Base-by-base conservation (phyloP, 1,284 basidiomycete species). In the Ganoderma sp. region DNA sequence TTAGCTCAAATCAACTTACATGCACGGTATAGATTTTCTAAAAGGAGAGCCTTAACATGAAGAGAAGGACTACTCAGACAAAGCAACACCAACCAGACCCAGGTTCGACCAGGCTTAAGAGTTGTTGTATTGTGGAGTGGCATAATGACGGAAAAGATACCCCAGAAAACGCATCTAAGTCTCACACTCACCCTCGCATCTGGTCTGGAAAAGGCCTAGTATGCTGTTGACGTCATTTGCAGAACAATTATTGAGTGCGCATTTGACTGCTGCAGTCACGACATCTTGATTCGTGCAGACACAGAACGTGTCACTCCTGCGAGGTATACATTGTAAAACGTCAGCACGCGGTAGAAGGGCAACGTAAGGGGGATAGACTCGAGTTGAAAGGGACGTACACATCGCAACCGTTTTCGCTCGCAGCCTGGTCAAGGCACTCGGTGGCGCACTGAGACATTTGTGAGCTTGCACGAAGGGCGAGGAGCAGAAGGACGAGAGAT, bases 361-460 rank as follows among this genome's bases (percentile, higher is more conserved):
- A 19, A 9, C 8, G 7, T 10, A 39, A 9, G 8, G 3, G 37
- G 37, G 37, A 8, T 39, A 39, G 43, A 19, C 8, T 45, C 17
- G 17, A 17, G 45, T 39, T n/a, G 19, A 22, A n/a, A 48, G 9
- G 45, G 45, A 48, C 45, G 45, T 48, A 48, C 45, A 10, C n/a
- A 48, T 48, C 45, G 45, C 45, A 48, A 8, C 45, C 45, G 45
- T 48, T 22, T 12, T 19, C n/a, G 45, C 45, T 22, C 3, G 19
- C 45, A 19, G 45, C 45, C 45, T 48, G 17, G 45, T 22, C 17
- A 9, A 48, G 6, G 22, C 45, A 48, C 2, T 48, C 9, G 45
- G 5, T n/a, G 45, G 45, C n/a, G 45, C 45, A 48, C n/a, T 48
- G 45, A 48, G 45, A 48, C 45, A 48, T n/a, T n/a, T 48, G n/a